Evolutionary conservation across 169 alveolate species (phyloP), one percentile per base, ranked within the genome.

Genomic region (Plasmodium billcollinsi): DNA sequence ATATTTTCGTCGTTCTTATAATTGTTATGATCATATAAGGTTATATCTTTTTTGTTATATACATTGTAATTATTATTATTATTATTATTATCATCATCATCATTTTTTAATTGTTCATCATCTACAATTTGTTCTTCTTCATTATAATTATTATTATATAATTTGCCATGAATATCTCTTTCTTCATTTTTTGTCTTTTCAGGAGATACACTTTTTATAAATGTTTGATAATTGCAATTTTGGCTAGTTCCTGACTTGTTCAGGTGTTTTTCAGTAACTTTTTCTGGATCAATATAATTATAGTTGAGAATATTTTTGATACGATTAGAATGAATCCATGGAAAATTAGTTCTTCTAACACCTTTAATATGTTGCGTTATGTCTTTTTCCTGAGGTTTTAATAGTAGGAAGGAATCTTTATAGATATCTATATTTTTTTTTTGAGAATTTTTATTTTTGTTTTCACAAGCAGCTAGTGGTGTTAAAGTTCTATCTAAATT

Each of bases 401-500:
- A 29, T 26, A 78, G 26, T 52, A 21, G n/a, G 11, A 66, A 78
- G 15, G 89, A 78, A 15, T 78, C 89, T 18, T 70, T 43, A 73
- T 92, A 56, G 12, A 63, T 49, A 67, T 71, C 54, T 43, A 43
- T 91, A 15, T 74, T 88, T 88, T 61, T 90, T 73, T 73, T 76
- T 80, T 69, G 69, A 11, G 11, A 8, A 0, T 0, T 56, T 83
- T 56, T 62, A 83, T 69, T 73, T 66, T 58, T 54, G 8, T n/a
- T 26, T 21, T 78, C 71, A n/a, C 70, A 47, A 3, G 7, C 15
- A 3, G 74, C 12, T 65, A 65, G 47, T 0, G 91, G 91, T 69
- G 91, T 83, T 50, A 83, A 49, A 11, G 91, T 83, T 54, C 91
- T 83, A 52, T 89, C 93, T 52, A 83, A 21, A 58, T 86, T 71